Conservation (phyloP, 331 rosid species). For the Malus hybrid region DNA sequence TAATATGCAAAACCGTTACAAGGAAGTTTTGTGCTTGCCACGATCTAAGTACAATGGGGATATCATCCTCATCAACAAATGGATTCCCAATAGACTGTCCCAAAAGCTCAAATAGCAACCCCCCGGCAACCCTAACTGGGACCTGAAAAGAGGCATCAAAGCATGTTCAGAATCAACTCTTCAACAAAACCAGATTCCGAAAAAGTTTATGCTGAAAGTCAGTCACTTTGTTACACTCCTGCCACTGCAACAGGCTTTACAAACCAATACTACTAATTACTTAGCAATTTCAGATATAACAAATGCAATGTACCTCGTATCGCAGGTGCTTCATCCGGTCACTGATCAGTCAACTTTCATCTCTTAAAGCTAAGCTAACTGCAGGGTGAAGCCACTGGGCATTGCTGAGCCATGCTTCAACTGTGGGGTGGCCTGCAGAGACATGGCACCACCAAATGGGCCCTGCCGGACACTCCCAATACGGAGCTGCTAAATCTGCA, state of each 20-base stretch:
- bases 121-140: slow-evolving; percentile 96
- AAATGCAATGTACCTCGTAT: slow-evolving; percentile 31
- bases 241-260: not conserved
- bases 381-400: slow-evolving; percentile 55
- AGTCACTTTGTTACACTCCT: not conserved
- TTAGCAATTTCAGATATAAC: not conserved
- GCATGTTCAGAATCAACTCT: not conserved
- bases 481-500: slow-evolving; percentile 55
- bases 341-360: slow-evolving; percentile 44
- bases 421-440: slow-evolving; percentile 33
- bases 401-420: slow-evolving; percentile 40
- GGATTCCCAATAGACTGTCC: slow-evolving; percentile 97
- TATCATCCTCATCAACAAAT: slow-evolving; percentile 68
- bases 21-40: slow-evolving; percentile 97
- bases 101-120: slow-evolving; percentile 84
- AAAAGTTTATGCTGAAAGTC: not conserved
- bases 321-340: slow-evolving; percentile 45
- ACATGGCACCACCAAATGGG: slow-evolving; percentile 61
- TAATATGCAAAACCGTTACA: slow-evolving; percentile 76
- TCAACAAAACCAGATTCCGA: not conserved
- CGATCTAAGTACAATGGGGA: slow-evolving; percentile 84
- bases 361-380: slow-evolving; percentile 42
- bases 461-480: slow-evolving; percentile 50
- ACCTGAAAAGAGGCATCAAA: slow-evolving; percentile 48
- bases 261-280: not conserved